Base-by-base conservation (phyloP, 345 rosid species). In the Arabidopsis suecica region DNA sequence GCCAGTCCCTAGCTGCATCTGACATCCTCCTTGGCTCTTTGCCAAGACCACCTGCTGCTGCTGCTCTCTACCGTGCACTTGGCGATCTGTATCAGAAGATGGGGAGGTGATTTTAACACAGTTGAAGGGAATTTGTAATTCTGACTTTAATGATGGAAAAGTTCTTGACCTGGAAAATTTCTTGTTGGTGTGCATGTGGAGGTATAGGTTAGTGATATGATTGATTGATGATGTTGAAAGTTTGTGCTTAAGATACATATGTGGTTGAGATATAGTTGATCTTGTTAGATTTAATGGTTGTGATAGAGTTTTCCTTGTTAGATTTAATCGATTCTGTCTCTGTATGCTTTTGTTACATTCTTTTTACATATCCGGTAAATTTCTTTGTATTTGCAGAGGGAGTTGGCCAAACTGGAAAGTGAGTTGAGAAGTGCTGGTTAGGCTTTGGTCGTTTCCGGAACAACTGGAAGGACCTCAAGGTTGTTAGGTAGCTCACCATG, bases 41-140 rank as follows among this genome's bases (percentile, higher is more conserved):
- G 83, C 94, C 97, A 2, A 78, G 64, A 58, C 97, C 97, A 16
- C 97, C 97, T 0, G 97, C 97, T 47, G 97, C 97, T 33, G 89
- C 91, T 55, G 81, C 81, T 30, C 97, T 95, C 38, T 90, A 90
- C 76, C 88, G 76, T 57, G 93, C 93, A 0, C 99, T 92, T 7
- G 80, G 79, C 7, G 96, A 87, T 73, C 84, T 95, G 16, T 90
- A 79, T 54, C 85, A 84, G 70, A 91, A 86, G 80, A 76, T 87
- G 22, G 82, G 82, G 50, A 69, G 81, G 60, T 87, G 83, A 86
- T 75, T 23, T 38, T 38, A 60, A 58, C 40, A 67, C 63, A 16
- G 38, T 49, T 34, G 66, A 48, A 71, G 72, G 68, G 22, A n/a
- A 30, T 33, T n/a, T 33, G 63, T 77, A n/a, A 1, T 59, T 50